Percentiles rank a stretch among this genome's conserved stretches.
phyloP scores from a whole-genome alignment of 2,329 filamentous ascomycete genomes.

The Fusarium sp. region DNA sequence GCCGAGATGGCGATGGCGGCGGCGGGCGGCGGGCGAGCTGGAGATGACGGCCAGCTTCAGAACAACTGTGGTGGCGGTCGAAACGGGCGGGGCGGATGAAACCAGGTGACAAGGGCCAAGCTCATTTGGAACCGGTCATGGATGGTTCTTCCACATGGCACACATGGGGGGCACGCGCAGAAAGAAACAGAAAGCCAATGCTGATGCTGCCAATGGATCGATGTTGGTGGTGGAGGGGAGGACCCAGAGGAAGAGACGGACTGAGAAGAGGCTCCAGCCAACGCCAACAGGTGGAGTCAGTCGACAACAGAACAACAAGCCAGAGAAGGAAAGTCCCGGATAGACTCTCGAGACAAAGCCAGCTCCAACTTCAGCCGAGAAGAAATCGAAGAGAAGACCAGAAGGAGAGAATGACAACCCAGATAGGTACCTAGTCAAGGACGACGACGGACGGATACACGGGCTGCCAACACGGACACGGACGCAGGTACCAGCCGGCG shows the following conservation, averaged over 20 bases:
- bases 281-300: constrained; percentile 21
- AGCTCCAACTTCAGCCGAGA: neutral
- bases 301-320: constrained; percentile 16
- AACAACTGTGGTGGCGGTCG: constrained; percentile 50
- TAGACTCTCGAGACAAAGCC: neutral
- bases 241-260: constrained; percentile 19
- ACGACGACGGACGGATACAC: neutral
- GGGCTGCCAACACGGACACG: constrained; percentile 13
- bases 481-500: constrained; percentile 39
- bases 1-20: constrained; percentile 13
- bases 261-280: constrained; percentile 24
- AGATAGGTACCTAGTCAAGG: neutral
- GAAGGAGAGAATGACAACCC: constrained; percentile 10
- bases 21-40: constrained; percentile 52
- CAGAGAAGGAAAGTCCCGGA: constrained; percentile 19
- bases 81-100: constrained; percentile 56
- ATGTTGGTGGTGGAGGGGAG: constrained; percentile 23
- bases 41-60: constrained; percentile 61
- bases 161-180: constrained; percentile 42
- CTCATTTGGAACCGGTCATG: constrained; percentile 59
- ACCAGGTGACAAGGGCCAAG: constrained; percentile 57
- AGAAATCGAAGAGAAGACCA: neutral
- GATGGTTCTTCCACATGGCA: constrained; percentile 48
- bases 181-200: constrained; percentile 53
- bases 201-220: constrained; percentile 49